Conservation (phyloP, 306 rosid species). For the Leucaena leucocephala region DNA sequence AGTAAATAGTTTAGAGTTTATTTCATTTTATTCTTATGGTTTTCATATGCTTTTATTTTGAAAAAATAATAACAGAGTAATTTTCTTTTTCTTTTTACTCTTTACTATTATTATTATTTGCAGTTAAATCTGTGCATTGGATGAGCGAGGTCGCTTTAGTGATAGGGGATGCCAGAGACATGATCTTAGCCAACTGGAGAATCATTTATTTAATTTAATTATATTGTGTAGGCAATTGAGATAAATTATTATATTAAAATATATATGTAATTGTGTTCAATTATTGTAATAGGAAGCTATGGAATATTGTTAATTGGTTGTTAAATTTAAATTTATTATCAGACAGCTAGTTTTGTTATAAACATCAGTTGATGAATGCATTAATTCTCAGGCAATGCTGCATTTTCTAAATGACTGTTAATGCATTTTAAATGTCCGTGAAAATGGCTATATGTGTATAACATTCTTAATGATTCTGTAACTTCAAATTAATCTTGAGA, state of each 20-base stretch:
- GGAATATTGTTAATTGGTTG: neutral
- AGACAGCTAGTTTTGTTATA: neutral
- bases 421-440: neutral
- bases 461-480: no score
- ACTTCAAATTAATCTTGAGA: no score
- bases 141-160: neutral
- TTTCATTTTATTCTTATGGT: neutral
- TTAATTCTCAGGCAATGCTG: neutral
- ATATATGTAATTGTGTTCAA: no score
- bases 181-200: neutral
- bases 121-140: neutral
- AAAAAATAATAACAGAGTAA: neutral
- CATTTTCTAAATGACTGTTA: neutral
- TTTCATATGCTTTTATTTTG: no score
- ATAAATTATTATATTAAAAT: no score
- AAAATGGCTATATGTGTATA: neutral
- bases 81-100: no score
- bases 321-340: no score
- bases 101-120: no score
- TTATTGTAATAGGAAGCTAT: neutral
- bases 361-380: neutral
- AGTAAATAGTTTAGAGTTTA: no score
- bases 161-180: neutral
- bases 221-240: neutral
- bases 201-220: no score